Base-by-base conservation (phyloP, 371 early-diverging fungal species). In the Mortierella polycephala region DNA sequence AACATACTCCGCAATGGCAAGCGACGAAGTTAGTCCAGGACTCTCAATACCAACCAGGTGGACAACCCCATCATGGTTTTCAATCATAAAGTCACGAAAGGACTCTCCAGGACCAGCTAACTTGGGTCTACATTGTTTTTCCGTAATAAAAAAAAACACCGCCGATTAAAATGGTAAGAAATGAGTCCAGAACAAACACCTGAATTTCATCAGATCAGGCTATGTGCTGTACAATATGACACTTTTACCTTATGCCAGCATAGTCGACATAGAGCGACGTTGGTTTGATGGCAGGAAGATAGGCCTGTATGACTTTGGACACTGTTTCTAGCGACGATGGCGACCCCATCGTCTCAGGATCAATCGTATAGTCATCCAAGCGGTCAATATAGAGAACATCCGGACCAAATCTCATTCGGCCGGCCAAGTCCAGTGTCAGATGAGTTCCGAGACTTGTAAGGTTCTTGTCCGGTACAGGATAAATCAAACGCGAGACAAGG, bases 1-100 rank as follows among this genome's bases (percentile, higher is more conserved):
- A 6, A 95, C 94, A 71, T 87, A 79, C 42, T 92, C 86, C 0
- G 92, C 96, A 54, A 96, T 95, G 0, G 96, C 96, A 42, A 95
- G 83, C 3, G 93, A 91, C 3, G 92, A 86, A 10, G 97, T 96
- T 51, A 96, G 73, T 2, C 97, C 97, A 2, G 97, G 97, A 57
- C 94, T 94, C 74, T 96, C 97, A 39, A 96, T 95, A 23, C 96
- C 97, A 5, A 92, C 75, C 23, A 95, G 81, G 51, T 92, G 92
- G 55, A 95, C 89, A 69, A 94, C 90, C 1, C 90, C 89, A 0
- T 82, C 69, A 64, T 90, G 90, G 42, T 92, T 88, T 30, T 86
- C 81, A 44, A 96, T 89, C 0, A 90, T 82, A 83, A 96, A 96
- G 70, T 96, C 97, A 55, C 84, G 77, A 70, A 94, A 91, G 1